phyloP scores from a whole-genome alignment of 176 grass and related monocot species.

The Oryza officinalis region DNA sequence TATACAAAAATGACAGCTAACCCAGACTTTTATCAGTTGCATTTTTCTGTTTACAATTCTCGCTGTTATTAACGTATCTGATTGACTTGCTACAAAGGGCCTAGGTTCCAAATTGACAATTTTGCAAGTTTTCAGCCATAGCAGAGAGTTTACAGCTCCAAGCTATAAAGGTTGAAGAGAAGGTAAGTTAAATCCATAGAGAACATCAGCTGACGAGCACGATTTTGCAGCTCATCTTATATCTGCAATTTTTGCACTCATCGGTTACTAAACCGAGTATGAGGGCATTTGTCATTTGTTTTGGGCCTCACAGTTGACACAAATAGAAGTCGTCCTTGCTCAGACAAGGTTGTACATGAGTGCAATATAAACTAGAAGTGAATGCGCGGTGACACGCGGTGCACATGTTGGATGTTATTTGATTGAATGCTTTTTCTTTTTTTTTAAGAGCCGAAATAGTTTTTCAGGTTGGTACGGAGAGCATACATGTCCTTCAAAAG shows the following conservation, averaged over 20 bases:
- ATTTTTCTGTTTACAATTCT: neutral
- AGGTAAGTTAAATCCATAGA: neutral
- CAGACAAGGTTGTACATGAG: too few species aligned
- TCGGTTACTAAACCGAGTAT: constrained; percentile 2
- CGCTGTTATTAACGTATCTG: neutral
- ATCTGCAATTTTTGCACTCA: neutral
- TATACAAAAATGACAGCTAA: neutral
- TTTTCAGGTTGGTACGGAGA: too few species aligned
- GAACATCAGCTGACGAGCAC: neutral
- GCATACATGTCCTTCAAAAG: too few species aligned
- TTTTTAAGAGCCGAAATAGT: too few species aligned
- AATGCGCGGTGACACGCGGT: too few species aligned
- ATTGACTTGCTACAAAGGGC: neutral
- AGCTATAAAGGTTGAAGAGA: neutral
- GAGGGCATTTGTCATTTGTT: neutral
- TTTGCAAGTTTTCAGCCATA: neutral
- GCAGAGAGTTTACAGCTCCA: neutral
- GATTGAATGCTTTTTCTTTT: too few species aligned
- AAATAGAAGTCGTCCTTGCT: too few species aligned
- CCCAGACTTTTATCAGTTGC: neutral
- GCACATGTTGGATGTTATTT: too few species aligned
- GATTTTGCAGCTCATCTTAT: neutral
- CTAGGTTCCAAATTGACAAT: neutral
- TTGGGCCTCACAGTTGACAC: neutral
- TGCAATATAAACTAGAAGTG: too few species aligned